Percentiles rank a stretch among this genome's conserved stretches.
Evolutionary conservation across 2,329 filamentous ascomycete genomes (phyloP).

Genomic region (Aspergillus transmontanensis): DNA sequence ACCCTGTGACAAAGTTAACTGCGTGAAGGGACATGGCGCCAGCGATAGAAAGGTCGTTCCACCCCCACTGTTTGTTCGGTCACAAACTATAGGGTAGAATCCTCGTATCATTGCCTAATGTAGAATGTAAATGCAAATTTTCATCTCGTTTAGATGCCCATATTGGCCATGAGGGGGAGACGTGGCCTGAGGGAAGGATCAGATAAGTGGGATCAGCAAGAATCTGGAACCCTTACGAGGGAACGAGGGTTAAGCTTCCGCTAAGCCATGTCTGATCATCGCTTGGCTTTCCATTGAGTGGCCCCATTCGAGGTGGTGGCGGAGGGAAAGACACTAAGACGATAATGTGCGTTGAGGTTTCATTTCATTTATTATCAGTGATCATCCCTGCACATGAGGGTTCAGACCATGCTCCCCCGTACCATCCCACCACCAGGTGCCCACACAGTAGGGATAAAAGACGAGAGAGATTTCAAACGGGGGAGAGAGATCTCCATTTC

Average conservation of each 20-base stretch:
- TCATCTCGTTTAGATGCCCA: background rate
- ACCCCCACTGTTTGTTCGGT: background rate
- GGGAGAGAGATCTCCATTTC: background rate
- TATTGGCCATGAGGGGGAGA: background rate
- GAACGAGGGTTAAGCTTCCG: constrained; percentile 1
- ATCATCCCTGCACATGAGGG: background rate
- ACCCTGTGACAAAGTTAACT: background rate
- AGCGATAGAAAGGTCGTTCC: background rate
- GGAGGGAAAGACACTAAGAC: background rate
- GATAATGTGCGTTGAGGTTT: background rate
- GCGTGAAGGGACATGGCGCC: background rate
- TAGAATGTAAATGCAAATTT: background rate
- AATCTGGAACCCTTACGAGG: background rate
- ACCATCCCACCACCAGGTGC: background rate
- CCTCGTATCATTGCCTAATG: background rate
- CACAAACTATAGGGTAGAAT: background rate
- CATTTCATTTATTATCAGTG: background rate
- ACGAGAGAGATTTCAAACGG: background rate
- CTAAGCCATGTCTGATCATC: background rate
- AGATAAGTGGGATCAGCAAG: constrained; percentile 7
- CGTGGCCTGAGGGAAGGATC: background rate
- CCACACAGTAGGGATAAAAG: background rate
- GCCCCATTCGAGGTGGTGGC: background rate
- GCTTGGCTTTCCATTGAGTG: background rate
- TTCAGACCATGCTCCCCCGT: background rate